Conservation (phyloP, 768 basidiomycete genomes). For the Tylopilus plumbeoviolaceoides region DNA sequence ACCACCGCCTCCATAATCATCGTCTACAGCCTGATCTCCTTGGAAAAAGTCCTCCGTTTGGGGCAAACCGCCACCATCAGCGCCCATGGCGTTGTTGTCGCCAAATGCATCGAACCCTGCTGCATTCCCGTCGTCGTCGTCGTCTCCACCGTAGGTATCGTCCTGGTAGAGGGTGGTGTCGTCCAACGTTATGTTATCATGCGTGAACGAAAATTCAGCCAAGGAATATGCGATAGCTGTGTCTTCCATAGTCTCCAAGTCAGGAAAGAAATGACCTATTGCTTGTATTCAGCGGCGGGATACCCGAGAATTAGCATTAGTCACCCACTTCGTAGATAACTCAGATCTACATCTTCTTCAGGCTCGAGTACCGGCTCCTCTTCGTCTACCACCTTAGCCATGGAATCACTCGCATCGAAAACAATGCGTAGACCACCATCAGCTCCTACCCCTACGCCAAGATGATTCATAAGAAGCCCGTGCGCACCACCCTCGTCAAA, state of each 20-base stretch:
- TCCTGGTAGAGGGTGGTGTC: constrained; percentile 59
- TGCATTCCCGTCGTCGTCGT: constrained; percentile 31
- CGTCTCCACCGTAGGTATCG: constrained; percentile 39
- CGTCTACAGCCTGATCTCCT: constrained; percentile 53
- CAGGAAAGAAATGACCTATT: constrained; percentile 69
- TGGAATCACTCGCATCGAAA: constrained; percentile 93
- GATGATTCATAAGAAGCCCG: constrained; percentile 95
- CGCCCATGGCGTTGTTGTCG: constrained; percentile 32
- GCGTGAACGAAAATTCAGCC: constrained; percentile 76
- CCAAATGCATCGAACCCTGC: constrained; percentile 21
- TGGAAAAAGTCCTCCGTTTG: constrained; percentile 65
- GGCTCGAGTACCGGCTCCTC: constrained; percentile 62
- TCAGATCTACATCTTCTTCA: constrained; percentile 63
- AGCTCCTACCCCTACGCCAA: constrained; percentile 69
- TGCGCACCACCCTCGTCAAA: constrained; percentile 98
- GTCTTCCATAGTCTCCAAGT: constrained; percentile 56
- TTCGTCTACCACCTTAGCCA: constrained; percentile 73
- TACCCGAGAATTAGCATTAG: neutral
- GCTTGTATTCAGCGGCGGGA: constrained; percentile 5
- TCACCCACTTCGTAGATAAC: constrained; percentile 53
- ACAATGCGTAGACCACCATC: constrained; percentile 87
- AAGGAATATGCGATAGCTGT: constrained; percentile 81
- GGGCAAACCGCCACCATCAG: constrained; percentile 37
- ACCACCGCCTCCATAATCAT: constrained; percentile 40
- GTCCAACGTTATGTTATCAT: constrained; percentile 56